Evolutionary conservation across 2,329 filamentous ascomycete genomes (phyloP).

Genomic region (Falciphora oryzae): DNA sequence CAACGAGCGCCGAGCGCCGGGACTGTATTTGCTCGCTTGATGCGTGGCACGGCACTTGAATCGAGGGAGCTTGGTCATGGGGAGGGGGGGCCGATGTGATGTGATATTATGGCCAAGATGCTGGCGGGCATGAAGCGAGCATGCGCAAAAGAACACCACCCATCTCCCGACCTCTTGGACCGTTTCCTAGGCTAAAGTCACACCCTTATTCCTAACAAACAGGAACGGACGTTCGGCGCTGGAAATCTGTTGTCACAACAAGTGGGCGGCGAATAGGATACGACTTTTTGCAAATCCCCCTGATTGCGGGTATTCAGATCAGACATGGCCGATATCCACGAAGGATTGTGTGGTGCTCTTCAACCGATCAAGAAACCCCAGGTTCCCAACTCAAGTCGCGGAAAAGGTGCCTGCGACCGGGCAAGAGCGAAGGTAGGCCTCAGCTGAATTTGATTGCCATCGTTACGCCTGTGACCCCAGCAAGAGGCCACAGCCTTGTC

Average conservation of each 20-base stretch:
- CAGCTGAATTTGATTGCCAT: no score
- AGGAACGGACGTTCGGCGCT: neutral
- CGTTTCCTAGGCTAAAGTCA: neutral
- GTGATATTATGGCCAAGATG: no score
- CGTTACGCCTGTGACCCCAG: no score
- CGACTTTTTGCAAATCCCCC: neutral
- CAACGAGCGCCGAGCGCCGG: neutral
- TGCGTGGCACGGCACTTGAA: neutral
- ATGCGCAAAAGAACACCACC: neutral
- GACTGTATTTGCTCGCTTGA: no score
- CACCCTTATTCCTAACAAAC: neutral
- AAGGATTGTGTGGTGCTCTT: neutral
- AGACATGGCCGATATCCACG: neutral
- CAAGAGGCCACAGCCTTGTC: no score
- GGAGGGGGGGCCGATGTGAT: neutral
- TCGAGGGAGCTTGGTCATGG: neutral
- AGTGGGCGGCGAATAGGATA: neutral
- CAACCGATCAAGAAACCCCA: neutral
- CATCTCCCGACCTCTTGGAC: neutral
- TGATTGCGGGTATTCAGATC: neutral
- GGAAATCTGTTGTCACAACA: neutral
- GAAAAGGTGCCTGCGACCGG: no score
- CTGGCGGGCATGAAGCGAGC: no score
- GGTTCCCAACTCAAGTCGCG: no score
- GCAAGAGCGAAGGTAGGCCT: no score